phyloP scores from a whole-genome alignment of 2,329 filamentous ascomycete genomes.

The Boeremia exigua region DNA sequence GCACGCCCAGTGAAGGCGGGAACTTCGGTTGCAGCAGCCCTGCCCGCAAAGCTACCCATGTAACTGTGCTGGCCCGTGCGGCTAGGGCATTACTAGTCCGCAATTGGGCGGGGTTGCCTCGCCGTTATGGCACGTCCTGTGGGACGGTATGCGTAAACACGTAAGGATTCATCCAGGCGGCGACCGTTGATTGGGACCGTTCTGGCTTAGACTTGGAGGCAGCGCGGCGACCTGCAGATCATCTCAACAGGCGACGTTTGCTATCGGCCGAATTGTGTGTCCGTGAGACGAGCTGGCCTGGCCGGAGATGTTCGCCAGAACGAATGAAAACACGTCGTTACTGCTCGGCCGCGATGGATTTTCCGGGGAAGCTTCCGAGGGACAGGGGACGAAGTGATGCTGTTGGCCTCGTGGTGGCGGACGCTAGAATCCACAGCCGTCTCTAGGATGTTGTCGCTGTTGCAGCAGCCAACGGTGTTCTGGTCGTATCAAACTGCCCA shows the following conservation, averaged over 20 bases:
- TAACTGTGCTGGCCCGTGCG: neutral
- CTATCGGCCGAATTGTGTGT: neutral
- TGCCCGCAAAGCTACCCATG: neutral
- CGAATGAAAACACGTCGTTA: neutral
- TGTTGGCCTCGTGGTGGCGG: neutral
- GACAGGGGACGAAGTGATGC: neutral
- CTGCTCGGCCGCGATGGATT: neutral
- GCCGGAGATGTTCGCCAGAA: neutral
- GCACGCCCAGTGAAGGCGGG: neutral
- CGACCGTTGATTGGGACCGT: constrained; percentile 1
- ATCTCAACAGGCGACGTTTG: neutral
- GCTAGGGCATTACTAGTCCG: neutral
- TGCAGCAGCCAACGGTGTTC: too few relatives aligned
- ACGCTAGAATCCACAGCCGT: neutral
- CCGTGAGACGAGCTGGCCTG: neutral
- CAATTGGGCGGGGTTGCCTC: neutral
- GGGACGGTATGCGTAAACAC: neutral
- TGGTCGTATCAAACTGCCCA: too few relatives aligned
- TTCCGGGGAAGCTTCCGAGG: neutral
- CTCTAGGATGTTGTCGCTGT: too few relatives aligned
- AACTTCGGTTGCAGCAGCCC: neutral
- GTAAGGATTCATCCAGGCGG: neutral
- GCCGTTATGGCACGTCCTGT: neutral
- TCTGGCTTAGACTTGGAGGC: neutral
- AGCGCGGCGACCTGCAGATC: constrained; percentile 1